Conservation (phyloP, 2,329 filamentous ascomycete species). For the Lasiodiplodia sp. region DNA sequence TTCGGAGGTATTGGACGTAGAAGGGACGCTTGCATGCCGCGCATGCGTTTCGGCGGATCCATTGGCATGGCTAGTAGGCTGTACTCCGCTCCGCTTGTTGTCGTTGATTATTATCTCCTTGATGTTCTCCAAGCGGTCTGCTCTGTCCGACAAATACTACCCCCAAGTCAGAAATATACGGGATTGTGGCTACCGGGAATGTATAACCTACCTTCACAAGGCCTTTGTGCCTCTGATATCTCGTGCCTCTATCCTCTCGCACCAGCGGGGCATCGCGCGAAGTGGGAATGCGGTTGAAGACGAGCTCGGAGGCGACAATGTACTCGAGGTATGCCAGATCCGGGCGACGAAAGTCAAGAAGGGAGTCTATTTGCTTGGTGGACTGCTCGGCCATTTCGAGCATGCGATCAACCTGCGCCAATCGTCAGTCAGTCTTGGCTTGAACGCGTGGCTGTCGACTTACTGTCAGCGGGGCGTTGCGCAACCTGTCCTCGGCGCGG, state of each 20-base stretch:
- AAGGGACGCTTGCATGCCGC: slow-evolving; percentile 12
- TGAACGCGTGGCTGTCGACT: background rate
- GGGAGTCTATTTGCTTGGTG: slow-evolving; percentile 62
- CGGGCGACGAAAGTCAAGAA: slow-evolving; percentile 67
- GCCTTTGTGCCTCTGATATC: slow-evolving; percentile 58
- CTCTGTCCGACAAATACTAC: slow-evolving; percentile 32
- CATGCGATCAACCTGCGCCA: slow-evolving; percentile 49
- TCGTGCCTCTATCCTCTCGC: slow-evolving; percentile 60
- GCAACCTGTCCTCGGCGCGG: slow-evolving; percentile 47
- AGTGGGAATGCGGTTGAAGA: slow-evolving; percentile 75
- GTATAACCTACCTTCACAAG: slow-evolving; percentile 38
- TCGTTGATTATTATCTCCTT: slow-evolving; percentile 60
- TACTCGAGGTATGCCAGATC: slow-evolving; percentile 85
- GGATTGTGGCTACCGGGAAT: background rate
- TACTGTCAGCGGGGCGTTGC: slow-evolving; percentile 41
- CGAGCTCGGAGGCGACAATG: slow-evolving; percentile 79
- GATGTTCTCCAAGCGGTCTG: slow-evolving; percentile 55
- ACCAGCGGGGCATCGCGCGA: slow-evolving; percentile 77
- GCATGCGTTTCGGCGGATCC: slow-evolving; percentile 10
- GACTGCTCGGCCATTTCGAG: slow-evolving; percentile 51
- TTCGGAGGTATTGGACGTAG: background rate
- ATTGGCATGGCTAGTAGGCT: slow-evolving; percentile 31
- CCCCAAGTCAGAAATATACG: background rate
- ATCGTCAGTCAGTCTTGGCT: slow-evolving; percentile 2
- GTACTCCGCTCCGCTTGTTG: slow-evolving; percentile 64